phyloP scores from a whole-genome alignment of 2,329 filamentous ascomycete species.

The Aspergillus piperis region DNA sequence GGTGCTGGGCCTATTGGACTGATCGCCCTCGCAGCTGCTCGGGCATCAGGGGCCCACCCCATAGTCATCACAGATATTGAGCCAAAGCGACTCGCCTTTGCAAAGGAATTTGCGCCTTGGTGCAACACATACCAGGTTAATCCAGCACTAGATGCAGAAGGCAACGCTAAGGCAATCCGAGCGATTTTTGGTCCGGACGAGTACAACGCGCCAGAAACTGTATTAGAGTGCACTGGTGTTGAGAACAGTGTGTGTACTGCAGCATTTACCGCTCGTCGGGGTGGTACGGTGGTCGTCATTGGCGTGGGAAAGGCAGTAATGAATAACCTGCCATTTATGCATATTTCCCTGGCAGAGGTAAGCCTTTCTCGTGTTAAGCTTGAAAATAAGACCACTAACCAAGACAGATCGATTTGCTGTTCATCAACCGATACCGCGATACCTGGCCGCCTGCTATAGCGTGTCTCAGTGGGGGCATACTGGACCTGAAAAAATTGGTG shows the following conservation, averaged over 20 bases:
- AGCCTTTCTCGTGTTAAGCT: not conserved
- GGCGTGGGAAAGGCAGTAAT: slow-evolving; percentile 63
- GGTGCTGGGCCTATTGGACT: slow-evolving; percentile 67
- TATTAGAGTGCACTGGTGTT: slow-evolving; percentile 67
- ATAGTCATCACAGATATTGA: slow-evolving; percentile 67
- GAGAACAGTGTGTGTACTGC: slow-evolving; percentile 65
- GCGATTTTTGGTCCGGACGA: slow-evolving; percentile 57
- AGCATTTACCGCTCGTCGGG: slow-evolving; percentile 57
- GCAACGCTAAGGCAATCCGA: slow-evolving; percentile 56
- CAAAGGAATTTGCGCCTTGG: slow-evolving; percentile 58
- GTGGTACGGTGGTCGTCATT: slow-evolving; percentile 64
- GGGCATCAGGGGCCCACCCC: slow-evolving; percentile 64
- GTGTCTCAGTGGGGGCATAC: slow-evolving; percentile 59
- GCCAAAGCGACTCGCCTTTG: slow-evolving; percentile 57
- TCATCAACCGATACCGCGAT: slow-evolving; percentile 71
- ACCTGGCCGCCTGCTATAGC: slow-evolving; percentile 69
- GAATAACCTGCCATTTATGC: slow-evolving; percentile 69
- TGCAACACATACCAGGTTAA: slow-evolving; percentile 59
- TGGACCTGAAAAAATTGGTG: slow-evolving; percentile 64
- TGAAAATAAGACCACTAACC: not conserved
- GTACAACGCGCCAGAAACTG: slow-evolving; percentile 59
- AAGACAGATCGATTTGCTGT: slow-evolving; percentile 63
- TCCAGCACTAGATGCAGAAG: slow-evolving; percentile 46
- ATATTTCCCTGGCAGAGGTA: slow-evolving; percentile 60
- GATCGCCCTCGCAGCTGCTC: slow-evolving; percentile 58